Evolutionary conservation across 306 rosid species (phyloP).

Genomic region (Fragaria iinumae): DNA sequence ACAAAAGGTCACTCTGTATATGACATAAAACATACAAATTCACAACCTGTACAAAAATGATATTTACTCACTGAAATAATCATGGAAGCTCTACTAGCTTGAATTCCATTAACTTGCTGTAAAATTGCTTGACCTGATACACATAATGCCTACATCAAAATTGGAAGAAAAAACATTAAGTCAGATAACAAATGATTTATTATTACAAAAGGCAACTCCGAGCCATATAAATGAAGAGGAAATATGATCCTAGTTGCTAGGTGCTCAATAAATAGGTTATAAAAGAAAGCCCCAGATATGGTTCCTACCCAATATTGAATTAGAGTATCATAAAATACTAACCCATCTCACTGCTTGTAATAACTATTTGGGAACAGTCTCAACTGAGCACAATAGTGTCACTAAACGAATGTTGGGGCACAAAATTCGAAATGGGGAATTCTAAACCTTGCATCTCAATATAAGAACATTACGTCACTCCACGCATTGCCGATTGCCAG

Average conservation of each 20-base stretch:
- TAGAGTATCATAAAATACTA: no score
- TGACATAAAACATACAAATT: neutral
- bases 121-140: conserved; percentile 35
- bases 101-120: conserved; percentile 63
- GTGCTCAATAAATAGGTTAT: neutral
- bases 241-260: neutral
- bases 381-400: neutral
- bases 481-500: neutral
- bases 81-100: conserved; percentile 64
- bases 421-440: neutral
- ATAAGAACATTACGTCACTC: neutral
- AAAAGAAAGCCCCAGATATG: no score
- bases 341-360: neutral
- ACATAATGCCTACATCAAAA: conserved; percentile 69
- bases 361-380: neutral
- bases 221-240: neutral
- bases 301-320: no score
- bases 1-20: neutral
- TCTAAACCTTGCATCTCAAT: conserved; percentile 1
- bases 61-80: conserved; percentile 66
- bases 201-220: neutral
- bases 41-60: neutral
- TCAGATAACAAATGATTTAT: conserved; percentile 14
- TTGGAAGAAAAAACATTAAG: neutral
- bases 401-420: neutral